Base-by-base conservation (phyloP, 768 basidiomycete species). In the Rhizopogon roseolus region DNA sequence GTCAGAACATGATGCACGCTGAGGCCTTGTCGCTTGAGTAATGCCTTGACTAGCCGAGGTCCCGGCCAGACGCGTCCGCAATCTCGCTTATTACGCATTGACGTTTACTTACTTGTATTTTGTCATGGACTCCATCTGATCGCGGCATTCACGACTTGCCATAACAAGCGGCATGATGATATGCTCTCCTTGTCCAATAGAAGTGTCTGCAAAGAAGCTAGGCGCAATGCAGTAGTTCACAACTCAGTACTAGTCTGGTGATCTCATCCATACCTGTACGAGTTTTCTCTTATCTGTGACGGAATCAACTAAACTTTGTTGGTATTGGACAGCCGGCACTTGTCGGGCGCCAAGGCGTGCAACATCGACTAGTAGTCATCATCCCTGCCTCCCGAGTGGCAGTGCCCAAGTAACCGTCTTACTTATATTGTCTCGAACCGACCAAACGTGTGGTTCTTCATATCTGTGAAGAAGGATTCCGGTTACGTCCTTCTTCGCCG, bases 301-400 rank as follows among this genome's bases (percentile, higher is more conserved):
- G 5, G 32, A 46, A 34, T 48, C 32, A 48, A 8, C 32, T 45
- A 45, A 11, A 4, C 43, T 5, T 46, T 14, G 7, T 38, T 14
- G 34, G 10, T 13, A 3, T 4, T 13, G 34, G 13, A 36, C 34
- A 36, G 34, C 34, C 34, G 34, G 11, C 3, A 36, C 34, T 13
- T 13, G 34, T 36, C 10, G 11, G 34, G 11, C 34, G 34, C 34
- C 34, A 11, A 36, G 11, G 13, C 34, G 13, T 36, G 13, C 9
- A 11, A 11, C 34, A 36, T 36, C 9, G 5, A 5, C 29, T 29
- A 22, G 22, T 22, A 22, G 45, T 46, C 29, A 48, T 22, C n/a
- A n/a, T 8, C 36, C n/a, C 17, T 32, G 27, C 19, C 19, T 37
- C 16, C 40, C 25, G 29, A 45, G 57, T 69, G 67, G 67, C 67